phyloP scores from a whole-genome alignment of 2,329 filamentous ascomycete genomes.

The Aspergillus aculeatinus region DNA sequence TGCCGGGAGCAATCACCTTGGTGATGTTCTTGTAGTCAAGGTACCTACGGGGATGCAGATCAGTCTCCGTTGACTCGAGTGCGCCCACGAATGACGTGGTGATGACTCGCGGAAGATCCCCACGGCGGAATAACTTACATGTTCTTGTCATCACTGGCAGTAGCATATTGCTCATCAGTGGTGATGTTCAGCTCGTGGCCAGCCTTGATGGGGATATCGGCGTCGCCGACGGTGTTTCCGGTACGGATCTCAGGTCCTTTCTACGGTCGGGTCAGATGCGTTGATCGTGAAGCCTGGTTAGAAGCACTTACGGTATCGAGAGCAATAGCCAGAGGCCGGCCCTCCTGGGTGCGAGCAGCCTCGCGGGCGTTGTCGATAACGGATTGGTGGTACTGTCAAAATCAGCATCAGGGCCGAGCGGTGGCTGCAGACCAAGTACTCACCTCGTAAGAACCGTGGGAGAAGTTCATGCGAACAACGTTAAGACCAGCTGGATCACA shows the following conservation, averaged over 20 bases:
- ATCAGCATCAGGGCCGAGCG: not conserved
- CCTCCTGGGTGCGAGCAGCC: conserved; percentile 73
- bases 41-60: conserved; percentile 59
- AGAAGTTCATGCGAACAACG: conserved; percentile 99
- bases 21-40: conserved; percentile 99
- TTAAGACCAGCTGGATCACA: conserved; percentile 72
- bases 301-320: conserved; percentile 70
- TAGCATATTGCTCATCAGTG: conserved; percentile 90
- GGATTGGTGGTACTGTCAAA: conserved; percentile 80
- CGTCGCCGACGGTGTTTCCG: conserved; percentile 68
- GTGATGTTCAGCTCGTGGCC: conserved; percentile 92
- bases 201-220: conserved; percentile 75
- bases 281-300: not conserved
- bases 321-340: conserved; percentile 92
- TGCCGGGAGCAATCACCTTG: conserved; percentile 88
- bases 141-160: conserved; percentile 80
- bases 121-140: conserved; percentile 62
- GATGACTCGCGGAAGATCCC: not conserved
- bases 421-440: conserved; percentile 7
- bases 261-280: conserved; percentile 33
- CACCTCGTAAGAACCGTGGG: conserved; percentile 81
- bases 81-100: not conserved
- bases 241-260: conserved; percentile 88
- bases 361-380: conserved; percentile 94
- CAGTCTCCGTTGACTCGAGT: conserved; percentile 11